Evolutionary conservation across 2,329 filamentous ascomycete genomes (phyloP), one percentile per base, ranked within the genome.

Genomic region (Moelleriella libera): DNA sequence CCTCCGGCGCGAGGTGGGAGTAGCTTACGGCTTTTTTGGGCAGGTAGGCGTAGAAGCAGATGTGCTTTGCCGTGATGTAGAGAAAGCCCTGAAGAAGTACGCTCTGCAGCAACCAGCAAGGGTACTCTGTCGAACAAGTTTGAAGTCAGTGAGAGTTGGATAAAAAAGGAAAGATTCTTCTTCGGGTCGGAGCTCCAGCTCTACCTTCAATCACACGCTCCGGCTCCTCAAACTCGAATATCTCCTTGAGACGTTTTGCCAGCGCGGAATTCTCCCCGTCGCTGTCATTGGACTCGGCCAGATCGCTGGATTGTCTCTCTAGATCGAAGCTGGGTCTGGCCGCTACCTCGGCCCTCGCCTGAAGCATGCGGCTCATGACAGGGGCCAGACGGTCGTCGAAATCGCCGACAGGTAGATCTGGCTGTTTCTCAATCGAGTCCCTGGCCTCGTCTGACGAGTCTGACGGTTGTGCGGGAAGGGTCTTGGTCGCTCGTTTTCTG

Each of bases 41-140:
- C n/a, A 97, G 75, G 61, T 96, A 96, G 40, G 92, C 88, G 61
- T 96, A 97, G 63, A 97, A 98, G 66, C 89, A 96, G 51, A 97
- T 85, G 61, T 98, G 92, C 56, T 83, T 85, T 51, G 84, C 74
- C 0, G 92, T 97, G 58, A 98, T 86, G 66, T 97, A 97, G 75
- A 98, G 83, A 62, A 92, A 96, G 5, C 92, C 92, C 60, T 96
- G 88, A 7, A 97, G 74, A 31, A 97, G 70, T 43, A 95, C 88
- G 59, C 85, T 95, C 62, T 96, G 88, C 34, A 97, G 68, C 40
- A 97, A 69, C 82, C 88, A 96, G 66, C 90, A 97, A 7, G 88
- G 85, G 61, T 94, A 96, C 68, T 97, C 90, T 79, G 62, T 3
- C 10, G 14, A 46, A 10, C 5, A 45, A 37, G 31, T n/a, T 39